Base-by-base conservation (phyloP, 129 eudicot species). In the Flaveria sonorensis region DNA sequence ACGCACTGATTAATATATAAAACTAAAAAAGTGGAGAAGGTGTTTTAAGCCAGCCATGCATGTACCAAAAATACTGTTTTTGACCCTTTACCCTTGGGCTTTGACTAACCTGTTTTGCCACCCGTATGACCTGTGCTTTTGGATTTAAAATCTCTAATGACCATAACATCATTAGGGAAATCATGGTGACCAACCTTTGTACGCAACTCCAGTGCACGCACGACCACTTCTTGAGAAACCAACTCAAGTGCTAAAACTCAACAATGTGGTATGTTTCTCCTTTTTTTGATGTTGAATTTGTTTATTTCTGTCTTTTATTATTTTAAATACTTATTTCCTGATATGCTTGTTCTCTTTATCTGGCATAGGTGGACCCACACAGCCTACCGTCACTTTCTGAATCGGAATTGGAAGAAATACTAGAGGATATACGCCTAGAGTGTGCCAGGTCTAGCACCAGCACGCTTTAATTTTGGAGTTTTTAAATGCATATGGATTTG, bases 361-460 rank as follows among this genome's bases (percentile, higher is more conserved):
- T 68, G 12, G 16, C 7, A 40, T 77, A 94, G 99, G 76, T 91
- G 85, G 93, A 91, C 85, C 79, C 85, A 19, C 77, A 78, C 40
- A 79, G 81, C 32, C 75, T 89, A 73, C 62, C 73, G 11, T 84
- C 85, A 57, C 81, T 95, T 55, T 86, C 97, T 46, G 96, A 89
- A 47, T 47, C 77, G 18, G 95, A 92, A 72, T 73, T 88, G 71
- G 94, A 91, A 80, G 99, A 95, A 76, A 71, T 89, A 30, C 64
- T 91, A 52, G 97, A 95, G 81, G 99, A 95, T 79, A 79, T 89
- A 73, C 89, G 90, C 70, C 79, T 91, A 51, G 99, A 95, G 83
- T 89, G 99, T 83, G 83, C 91, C 88, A 95, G 99, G 99, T 94
- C 15, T 43, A 40, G 30, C 15, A 40, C 18, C 26, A 42, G 36